Conservation (phyloP, 139 green algal species). For the Volvox africanus region DNA sequence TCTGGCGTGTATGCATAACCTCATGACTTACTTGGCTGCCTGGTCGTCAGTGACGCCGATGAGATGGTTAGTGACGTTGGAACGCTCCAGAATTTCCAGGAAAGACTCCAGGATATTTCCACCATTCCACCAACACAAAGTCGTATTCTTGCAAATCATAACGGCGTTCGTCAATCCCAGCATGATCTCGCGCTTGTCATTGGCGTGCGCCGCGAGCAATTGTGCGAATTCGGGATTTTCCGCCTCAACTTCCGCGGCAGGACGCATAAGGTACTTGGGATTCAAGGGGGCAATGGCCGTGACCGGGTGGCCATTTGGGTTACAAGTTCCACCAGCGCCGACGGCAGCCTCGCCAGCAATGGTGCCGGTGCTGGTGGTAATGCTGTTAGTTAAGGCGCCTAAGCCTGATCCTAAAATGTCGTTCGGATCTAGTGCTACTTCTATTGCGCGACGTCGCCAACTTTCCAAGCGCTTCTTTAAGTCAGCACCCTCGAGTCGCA, state of each 20-base stretch:
- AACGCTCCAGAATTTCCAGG: conserved; percentile 62
- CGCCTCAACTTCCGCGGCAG: conserved; percentile 8
- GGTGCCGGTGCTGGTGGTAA: background rate
- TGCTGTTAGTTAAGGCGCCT: background rate
- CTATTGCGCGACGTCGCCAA: conserved; percentile 16
- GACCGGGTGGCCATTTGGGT: conserved; percentile 41
- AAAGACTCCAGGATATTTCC: conserved; percentile 71
- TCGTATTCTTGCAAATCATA: conserved; percentile 74
- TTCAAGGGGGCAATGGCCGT: conserved; percentile 9
- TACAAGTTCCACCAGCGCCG: background rate
- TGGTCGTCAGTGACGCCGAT: conserved; percentile 69
- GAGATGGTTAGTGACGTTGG: conserved; percentile 58
- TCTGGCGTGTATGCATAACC: no score
- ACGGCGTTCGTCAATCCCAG: conserved; percentile 65
- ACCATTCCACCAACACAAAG: conserved; percentile 59
- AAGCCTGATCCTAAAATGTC: background rate
- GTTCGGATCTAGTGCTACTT: background rate
- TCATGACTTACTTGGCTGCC: conserved; percentile 43
- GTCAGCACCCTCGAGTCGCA: background rate
- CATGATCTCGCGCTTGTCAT: conserved; percentile 63
- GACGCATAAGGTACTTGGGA: conserved; percentile 33
- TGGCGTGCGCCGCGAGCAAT: conserved; percentile 33
- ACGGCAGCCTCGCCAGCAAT: background rate
- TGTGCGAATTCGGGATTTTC: conserved; percentile 57
- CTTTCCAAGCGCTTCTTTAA: background rate